Evolutionary conservation across 352 stramenopile genomes (phyloP).

Genomic region (Globisporangium nodosum): DNA sequence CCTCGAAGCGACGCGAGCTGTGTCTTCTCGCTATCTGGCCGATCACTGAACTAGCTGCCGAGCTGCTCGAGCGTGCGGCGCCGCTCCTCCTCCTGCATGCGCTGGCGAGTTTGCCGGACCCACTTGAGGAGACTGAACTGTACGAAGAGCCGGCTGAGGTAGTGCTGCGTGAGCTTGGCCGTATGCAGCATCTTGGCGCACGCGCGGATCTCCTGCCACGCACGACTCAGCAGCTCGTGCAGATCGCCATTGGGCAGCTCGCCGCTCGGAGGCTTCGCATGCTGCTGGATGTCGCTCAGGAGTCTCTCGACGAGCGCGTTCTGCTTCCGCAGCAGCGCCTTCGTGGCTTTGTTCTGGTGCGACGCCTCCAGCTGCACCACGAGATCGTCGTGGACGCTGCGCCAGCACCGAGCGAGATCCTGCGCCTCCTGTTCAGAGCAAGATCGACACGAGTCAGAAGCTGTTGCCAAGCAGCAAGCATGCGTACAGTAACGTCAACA

Average conservation of each 20-base stretch:
- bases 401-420: constrained; percentile 61
- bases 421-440: constrained; percentile 37
- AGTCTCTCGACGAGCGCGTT: constrained; percentile 51
- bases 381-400: constrained; percentile 39
- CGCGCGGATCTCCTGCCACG: constrained; percentile 54
- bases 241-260: constrained; percentile 5
- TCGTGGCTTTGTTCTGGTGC: constrained; percentile 62
- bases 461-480: neutral
- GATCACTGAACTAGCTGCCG: constrained; percentile 2
- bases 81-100: constrained; percentile 27
- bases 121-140: constrained; percentile 56
- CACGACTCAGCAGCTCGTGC: constrained; percentile 15
- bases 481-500: neutral
- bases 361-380: constrained; percentile 43
- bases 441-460: neutral
- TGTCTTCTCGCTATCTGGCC: neutral
- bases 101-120: constrained; percentile 38
- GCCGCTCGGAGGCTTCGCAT: constrained; percentile 4
- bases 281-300: constrained; percentile 25
- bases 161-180: constrained; percentile 66
- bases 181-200: constrained; percentile 64
- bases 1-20: neutral
- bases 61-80: constrained; percentile 14
- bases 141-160: constrained; percentile 57
- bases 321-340: constrained; percentile 49